phyloP scores from a whole-genome alignment of 805 yeast genomes.

The Candida namnaoensis region DNA sequence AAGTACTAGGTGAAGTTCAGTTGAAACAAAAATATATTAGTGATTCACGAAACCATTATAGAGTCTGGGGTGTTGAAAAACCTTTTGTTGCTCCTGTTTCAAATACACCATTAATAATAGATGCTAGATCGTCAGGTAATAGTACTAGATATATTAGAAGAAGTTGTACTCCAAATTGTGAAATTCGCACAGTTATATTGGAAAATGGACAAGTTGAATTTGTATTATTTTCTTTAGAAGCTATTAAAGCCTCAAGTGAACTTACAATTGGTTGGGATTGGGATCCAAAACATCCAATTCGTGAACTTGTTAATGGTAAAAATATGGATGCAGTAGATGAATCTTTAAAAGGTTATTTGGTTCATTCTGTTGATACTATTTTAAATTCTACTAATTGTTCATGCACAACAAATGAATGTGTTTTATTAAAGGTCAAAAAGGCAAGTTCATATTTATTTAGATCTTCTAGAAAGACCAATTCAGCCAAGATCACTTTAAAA shows the following conservation, averaged over 20 bases:
- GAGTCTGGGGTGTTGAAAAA: conserved; percentile 59
- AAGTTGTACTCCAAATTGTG: conserved; percentile 72
- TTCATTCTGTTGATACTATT: conserved; percentile 55
- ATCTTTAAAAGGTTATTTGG: conserved; percentile 43
- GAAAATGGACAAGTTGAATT: conserved; percentile 36
- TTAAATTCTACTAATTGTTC: conserved; percentile 59
- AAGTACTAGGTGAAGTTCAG: conserved; percentile 68
- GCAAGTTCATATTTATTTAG: conserved; percentile 49
- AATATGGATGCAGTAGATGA: conserved; percentile 47
- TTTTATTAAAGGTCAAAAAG: conserved; percentile 51
- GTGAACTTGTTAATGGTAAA: conserved; percentile 32
- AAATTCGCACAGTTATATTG: conserved; percentile 38
- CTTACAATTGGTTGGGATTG: conserved; percentile 82
- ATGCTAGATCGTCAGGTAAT: conserved; percentile 76
- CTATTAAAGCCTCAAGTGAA: conserved; percentile 60
- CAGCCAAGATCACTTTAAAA: conserved; percentile 21
- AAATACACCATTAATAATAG: conserved; percentile 58
- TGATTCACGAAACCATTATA: conserved; percentile 70
- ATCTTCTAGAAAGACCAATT: conserved; percentile 30
- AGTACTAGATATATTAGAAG: conserved; percentile 66
- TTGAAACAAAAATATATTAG: conserved; percentile 52
- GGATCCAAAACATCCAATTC: conserved; percentile 74
- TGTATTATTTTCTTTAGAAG: conserved; percentile 45
- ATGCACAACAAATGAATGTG: conserved; percentile 42
- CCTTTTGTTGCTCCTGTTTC: conserved; percentile 52